Conservation (phyloP, 2,329 filamentous ascomycete genomes). For the Fragosphaeria purpurea region DNA sequence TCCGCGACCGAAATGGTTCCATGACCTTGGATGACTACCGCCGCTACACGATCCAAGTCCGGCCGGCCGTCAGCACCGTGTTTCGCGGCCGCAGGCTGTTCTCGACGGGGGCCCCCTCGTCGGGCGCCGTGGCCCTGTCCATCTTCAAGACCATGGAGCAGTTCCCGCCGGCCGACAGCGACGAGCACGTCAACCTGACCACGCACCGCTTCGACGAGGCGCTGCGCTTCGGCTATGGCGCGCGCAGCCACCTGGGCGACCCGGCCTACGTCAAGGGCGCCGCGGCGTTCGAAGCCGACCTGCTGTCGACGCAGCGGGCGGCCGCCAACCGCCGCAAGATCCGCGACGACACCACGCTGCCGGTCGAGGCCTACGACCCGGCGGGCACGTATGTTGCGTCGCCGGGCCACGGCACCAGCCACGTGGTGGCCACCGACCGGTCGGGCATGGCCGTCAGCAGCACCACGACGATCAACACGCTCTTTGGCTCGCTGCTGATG, state of each 20-base stretch:
- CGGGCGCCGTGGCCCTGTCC: constrained; percentile 64
- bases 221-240: constrained; percentile 79
- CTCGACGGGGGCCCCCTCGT: constrained; percentile 62
- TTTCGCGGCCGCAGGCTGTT: constrained; percentile 65
- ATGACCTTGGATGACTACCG: constrained; percentile 72
- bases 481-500: constrained; percentile 72
- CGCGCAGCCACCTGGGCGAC: constrained; percentile 72
- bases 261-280: constrained; percentile 62
- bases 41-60: constrained; percentile 59
- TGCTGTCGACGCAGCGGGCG: constrained; percentile 55
- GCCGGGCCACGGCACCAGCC: constrained; percentile 54
- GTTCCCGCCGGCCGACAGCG: constrained; percentile 41
- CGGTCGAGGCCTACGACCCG: constrained; percentile 66
- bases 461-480: constrained; percentile 79
- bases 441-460: constrained; percentile 67
- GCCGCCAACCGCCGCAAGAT: constrained; percentile 55
- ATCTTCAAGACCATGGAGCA: constrained; percentile 77
- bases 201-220: constrained; percentile 80
- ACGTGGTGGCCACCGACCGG: constrained; percentile 61
- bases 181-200: constrained; percentile 48
- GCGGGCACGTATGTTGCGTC: constrained; percentile 7
- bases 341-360: constrained; percentile 59
- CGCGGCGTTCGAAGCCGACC: constrained; percentile 50
- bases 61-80: constrained; percentile 48
- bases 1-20: constrained; percentile 65